These are phyloP conservation scores for Penicillium crustosum DNA, from an alignment of 2,329 filamentous ascomycete genomes.

Conservation along the genomic window DNA sequence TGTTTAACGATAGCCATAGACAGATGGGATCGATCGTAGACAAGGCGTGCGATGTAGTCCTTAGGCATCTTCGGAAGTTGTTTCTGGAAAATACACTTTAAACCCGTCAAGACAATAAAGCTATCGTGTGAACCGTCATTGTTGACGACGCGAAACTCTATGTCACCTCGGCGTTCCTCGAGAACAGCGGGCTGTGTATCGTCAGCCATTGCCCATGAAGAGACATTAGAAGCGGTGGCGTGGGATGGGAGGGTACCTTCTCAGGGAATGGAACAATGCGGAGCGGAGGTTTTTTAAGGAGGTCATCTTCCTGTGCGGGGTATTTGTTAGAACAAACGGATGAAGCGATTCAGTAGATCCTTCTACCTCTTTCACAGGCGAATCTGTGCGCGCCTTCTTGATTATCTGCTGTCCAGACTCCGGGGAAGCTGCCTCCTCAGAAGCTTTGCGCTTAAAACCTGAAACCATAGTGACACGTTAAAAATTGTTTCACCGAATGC, in stretches of 20 bases:
- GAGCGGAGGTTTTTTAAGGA: constrained; percentile 51
- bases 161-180: constrained; percentile 90
- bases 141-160: constrained; percentile 97
- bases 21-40: constrained; percentile 94
- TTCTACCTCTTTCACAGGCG: constrained; percentile 42
- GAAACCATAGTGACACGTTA: not conserved
- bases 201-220: constrained; percentile 24
- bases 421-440: constrained; percentile 48
- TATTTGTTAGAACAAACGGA: not conserved
- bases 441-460: constrained; percentile 51
- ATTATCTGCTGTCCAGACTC: constrained; percentile 42
- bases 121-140: constrained; percentile 88
- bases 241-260: constrained; percentile 57
- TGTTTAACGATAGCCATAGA: constrained; percentile 98
- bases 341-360: not conserved
- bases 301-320: constrained; percentile 37
- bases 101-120: constrained; percentile 87
- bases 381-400: constrained; percentile 53
- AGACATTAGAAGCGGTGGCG: not conserved
- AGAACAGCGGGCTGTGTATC: constrained; percentile 71
- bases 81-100: constrained; percentile 98
- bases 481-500: not conserved
- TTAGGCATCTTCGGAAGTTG: constrained; percentile 99
- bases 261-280: constrained; percentile 83
- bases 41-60: constrained; percentile 94